Base-by-base conservation (phyloP, 129 eudicot species). In the Pittosporum tobira region DNA sequence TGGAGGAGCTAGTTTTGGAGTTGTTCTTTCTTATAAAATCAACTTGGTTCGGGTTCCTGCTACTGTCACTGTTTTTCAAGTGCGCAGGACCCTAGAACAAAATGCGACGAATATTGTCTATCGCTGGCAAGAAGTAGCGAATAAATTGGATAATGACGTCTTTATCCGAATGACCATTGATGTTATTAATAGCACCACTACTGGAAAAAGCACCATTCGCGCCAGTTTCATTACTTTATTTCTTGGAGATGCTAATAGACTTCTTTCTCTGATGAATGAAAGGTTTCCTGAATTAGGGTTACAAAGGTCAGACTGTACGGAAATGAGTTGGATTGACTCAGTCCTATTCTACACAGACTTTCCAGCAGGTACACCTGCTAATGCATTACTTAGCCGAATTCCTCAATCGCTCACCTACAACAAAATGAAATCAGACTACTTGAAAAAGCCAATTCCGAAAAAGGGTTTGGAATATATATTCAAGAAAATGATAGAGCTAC, bases 11-110 rank as follows among this genome's bases (percentile, higher is more conserved):
- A n/a, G n/a, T n/a, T n/a, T n/a, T n/a, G n/a, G n/a, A n/a, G n/a
- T n/a, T n/a, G n/a, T n/a, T n/a, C n/a, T n/a, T n/a, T n/a, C n/a
- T n/a, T n/a, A n/a, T n/a, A n/a, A n/a, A 83, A 69, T 4, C 58
- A 73, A 66, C 9, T 26, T 81, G 3, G 77, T 73, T 18, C 66
- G 37, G 0, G 83, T 81, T 50, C 80, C 83, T 1, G 19, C 56
- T 0, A 18, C 0, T 2, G 83, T 81, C 0, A 76, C 88, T 0
- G 63, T 69, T 8, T 76, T 77, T 15, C 24, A 26, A 7, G 59
- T 73, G 2, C 13, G 19, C 7, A 76, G 70, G 38, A n/a, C n/a
- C n/a, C n/a, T n/a, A n/a, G n/a, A n/a, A n/a, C n/a, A n/a, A n/a
- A n/a, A n/a, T n/a, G n/a, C n/a, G n/a, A n/a, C n/a, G n/a, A n/a